A percentile compares a stretch with the other conserved stretches of the same genome.
phyloP scores from a whole-genome alignment of 805 yeast species.

The Wickerhamiella siamensis region DNA sequence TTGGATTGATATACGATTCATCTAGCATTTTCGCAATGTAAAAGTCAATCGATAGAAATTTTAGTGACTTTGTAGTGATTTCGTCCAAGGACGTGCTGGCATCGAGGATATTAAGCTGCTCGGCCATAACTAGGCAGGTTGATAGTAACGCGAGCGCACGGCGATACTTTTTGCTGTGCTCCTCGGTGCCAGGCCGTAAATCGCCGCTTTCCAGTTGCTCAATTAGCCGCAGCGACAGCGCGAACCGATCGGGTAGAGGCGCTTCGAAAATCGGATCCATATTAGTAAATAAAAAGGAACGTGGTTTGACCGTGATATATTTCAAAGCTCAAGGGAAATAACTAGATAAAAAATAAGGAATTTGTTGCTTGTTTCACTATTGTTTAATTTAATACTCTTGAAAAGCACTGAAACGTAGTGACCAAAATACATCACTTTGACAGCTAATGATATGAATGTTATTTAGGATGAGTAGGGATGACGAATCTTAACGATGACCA shows the following conservation, averaged over 20 bases:
- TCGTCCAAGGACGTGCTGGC: slow-evolving; percentile 60
- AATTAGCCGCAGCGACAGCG: neutral
- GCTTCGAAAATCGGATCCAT: neutral
- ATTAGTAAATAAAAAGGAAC: neutral
- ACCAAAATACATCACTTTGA: no score
- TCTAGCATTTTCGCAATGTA: slow-evolving; percentile 36
- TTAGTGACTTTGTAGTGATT: slow-evolving; percentile 45
- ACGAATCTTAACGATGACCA: neutral
- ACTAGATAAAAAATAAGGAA: neutral
- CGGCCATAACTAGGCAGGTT: slow-evolving; percentile 20
- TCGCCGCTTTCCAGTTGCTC: neutral
- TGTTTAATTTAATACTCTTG: no score
- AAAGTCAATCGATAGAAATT: slow-evolving; percentile 45
- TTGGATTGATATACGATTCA: slow-evolving; percentile 14
- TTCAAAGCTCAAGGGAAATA: neutral
- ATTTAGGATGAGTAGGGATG: neutral
- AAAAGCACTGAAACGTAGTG: no score
- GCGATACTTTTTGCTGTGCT: slow-evolving; percentile 7
- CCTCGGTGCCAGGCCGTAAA: neutral
- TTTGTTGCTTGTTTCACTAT: neutral
- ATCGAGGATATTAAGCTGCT: slow-evolving; percentile 48
- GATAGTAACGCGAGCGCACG: slow-evolving; percentile 4
- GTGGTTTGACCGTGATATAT: neutral
- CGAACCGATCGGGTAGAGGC: slow-evolving; percentile 2
- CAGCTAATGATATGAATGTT: no score